Evolutionary conservation across 148 eudicot genomes (phyloP).

Genomic region (Fagopyrum esculentum): DNA sequence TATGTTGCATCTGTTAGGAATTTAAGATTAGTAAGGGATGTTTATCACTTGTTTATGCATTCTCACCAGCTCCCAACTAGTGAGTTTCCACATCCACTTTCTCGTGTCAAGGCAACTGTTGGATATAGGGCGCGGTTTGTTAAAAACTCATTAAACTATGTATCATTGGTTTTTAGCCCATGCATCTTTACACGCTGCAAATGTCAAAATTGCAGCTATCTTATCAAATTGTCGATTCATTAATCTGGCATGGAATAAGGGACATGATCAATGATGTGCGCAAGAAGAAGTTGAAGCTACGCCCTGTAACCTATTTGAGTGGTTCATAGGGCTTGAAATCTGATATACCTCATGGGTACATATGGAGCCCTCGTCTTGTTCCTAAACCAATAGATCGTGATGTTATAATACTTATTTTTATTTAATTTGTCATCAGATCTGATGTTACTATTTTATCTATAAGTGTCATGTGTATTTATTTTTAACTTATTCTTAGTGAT

Average conservation of each 20-base stretch:
- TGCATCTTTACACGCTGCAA: not conserved
- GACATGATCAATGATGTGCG: conserved; percentile 91
- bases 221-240: conserved; percentile 87
- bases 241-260: conserved; percentile 96
- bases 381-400: conserved; percentile 90
- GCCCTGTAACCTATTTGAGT: conserved; percentile 88
- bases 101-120: conserved; percentile 88
- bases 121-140: conserved; percentile 75
- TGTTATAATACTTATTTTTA: not conserved
- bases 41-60: conserved; percentile 12
- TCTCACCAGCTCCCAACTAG: conserved; percentile 67
- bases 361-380: conserved; percentile 98
- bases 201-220: conserved; percentile 50
- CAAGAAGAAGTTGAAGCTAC: conserved; percentile 82
- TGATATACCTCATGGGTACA: conserved; percentile 80
- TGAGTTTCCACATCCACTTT: conserved; percentile 94
- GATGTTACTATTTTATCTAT: not conserved
- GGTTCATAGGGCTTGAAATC: conserved; percentile 74
- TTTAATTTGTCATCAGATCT: not conserved
- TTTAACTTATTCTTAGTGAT: not conserved
- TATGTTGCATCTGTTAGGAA: not conserved
- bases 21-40: too few species aligned
- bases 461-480: not conserved
- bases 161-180: not conserved
- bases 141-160: conserved; percentile 14